These are phyloP conservation scores for Aspergillus mulundensis DNA, from an alignment of 495 filamentous ascomycete species.

Conservation along the genomic window DNA sequence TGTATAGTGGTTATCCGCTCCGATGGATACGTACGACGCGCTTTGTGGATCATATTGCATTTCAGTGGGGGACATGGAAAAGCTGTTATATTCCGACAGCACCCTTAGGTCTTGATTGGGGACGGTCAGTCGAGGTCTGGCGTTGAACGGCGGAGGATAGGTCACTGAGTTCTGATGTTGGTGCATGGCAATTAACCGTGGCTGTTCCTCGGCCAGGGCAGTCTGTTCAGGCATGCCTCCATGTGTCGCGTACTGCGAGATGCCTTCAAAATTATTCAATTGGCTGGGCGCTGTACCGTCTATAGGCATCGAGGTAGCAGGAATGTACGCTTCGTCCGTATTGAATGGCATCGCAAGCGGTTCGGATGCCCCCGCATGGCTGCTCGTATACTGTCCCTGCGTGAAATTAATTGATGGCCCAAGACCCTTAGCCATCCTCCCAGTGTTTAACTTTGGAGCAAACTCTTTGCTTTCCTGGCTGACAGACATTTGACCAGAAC, in stretches of 20 bases:
- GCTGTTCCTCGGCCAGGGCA: constrained; percentile 11
- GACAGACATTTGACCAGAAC: constrained; percentile 6
- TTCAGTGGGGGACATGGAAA: constrained; percentile 20
- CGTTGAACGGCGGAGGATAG: constrained; percentile 39
- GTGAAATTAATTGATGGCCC: constrained; percentile 13
- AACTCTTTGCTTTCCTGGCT: constrained; percentile 7
- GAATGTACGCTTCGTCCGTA: constrained; percentile 9
- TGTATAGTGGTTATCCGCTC: constrained; percentile 14
- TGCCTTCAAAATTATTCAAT: constrained; percentile 19
- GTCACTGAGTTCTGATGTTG: constrained; percentile 31
- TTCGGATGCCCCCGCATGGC: constrained; percentile 14
- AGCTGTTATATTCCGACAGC: constrained; percentile 25
- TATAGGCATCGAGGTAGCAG: constrained; percentile 22
- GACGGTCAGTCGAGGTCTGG: constrained; percentile 23
- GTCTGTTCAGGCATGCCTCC: constrained; percentile 10
- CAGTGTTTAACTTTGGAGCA: constrained; percentile 7
- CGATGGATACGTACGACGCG: constrained; percentile 14
- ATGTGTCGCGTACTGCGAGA: constrained; percentile 5
- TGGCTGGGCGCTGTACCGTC: constrained; percentile 27
- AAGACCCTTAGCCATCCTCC: constrained; percentile 3
- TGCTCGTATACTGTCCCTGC: constrained; percentile 22
- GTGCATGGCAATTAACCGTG: constrained; percentile 19
- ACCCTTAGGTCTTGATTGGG: constrained; percentile 22
- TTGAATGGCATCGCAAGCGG: constrained; percentile 11
- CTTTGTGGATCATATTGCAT: constrained; percentile 16